Evolutionary conservation across 2,329 filamentous ascomycete species (phyloP).

Genomic region (Sordariomycetes sp.): DNA sequence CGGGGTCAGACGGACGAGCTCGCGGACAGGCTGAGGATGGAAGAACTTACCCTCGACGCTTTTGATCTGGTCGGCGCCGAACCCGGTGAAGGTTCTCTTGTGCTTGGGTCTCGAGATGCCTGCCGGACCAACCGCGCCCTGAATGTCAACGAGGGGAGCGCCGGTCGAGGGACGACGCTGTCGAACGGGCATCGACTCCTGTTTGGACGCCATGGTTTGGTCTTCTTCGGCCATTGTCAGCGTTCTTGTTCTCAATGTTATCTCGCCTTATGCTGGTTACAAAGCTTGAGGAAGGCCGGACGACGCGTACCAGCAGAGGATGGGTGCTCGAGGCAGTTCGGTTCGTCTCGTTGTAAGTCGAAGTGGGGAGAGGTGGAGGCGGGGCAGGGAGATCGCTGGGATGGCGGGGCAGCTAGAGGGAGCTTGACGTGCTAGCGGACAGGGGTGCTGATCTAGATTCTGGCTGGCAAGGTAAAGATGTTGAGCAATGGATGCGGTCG

Average conservation of each 20-base stretch:
- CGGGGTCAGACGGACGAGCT: background rate
- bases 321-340: too few species aligned
- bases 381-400: background rate
- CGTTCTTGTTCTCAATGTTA: too few species aligned
- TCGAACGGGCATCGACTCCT: constrained; percentile 30
- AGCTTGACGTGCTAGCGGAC: background rate
- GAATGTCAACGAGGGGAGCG: constrained; percentile 77
- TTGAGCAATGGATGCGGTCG: too few species aligned
- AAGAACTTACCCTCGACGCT: constrained; percentile 65
- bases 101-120: constrained; percentile 88
- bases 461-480: too few species aligned
- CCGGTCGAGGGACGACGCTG: constrained; percentile 76
- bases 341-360: too few species aligned
- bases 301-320: too few species aligned
- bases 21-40: background rate
- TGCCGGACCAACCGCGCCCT: constrained; percentile 76
- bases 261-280: too few species aligned
- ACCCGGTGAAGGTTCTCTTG: constrained; percentile 92
- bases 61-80: constrained; percentile 87
- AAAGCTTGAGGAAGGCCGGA: too few species aligned
- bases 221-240: background rate
- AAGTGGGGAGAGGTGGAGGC: constrained; percentile 1
- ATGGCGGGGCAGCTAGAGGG: constrained; percentile 1
- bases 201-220: constrained; percentile 22
- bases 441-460: too few species aligned